A percentile compares a stretch with the other conserved stretches of the same genome.
Conservation (phyloP, 805 yeast genomes). For the Yamadazyma takamatsuzukensis region DNA sequence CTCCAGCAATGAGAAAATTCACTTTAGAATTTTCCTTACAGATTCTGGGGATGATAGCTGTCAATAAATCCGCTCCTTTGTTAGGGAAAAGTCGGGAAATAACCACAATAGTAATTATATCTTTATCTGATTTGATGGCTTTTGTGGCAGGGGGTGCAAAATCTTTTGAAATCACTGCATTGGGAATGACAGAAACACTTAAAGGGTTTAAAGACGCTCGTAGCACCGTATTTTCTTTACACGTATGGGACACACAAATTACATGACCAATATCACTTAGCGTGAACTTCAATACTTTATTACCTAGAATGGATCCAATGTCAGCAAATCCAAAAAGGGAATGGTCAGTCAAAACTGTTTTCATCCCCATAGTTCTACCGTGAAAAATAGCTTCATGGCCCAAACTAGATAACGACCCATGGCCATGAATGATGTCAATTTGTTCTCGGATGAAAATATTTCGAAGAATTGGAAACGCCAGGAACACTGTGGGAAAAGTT, state of each 20-base stretch:
- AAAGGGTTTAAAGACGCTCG: conserved; percentile 80
- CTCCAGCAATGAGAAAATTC: conserved; percentile 87
- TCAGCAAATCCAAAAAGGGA: conserved; percentile 93
- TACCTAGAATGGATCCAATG: conserved; percentile 77
- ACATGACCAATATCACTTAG: conserved; percentile 85
- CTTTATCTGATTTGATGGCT: conserved; percentile 3
- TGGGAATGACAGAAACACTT: conserved; percentile 86
- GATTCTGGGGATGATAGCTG: conserved; percentile 79
- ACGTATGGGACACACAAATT: conserved; percentile 94
- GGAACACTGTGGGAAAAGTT: conserved; percentile 85
- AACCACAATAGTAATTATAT: conserved; percentile 72
- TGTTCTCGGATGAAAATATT: conserved; percentile 81
- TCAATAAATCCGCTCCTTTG: conserved; percentile 88
- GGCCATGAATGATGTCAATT: conserved; percentile 91
- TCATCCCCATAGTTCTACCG: conserved; percentile 87
- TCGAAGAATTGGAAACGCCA: conserved; percentile 80
- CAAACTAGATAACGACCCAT: conserved; percentile 81
- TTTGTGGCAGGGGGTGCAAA: conserved; percentile 34
- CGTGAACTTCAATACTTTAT: conserved; percentile 80
- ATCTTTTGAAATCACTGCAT: conserved; percentile 85
- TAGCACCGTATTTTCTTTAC: conserved; percentile 92
- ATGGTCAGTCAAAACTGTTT: conserved; percentile 93
- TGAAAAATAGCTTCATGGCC: conserved; percentile 92
- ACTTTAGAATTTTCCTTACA: conserved; percentile 63
- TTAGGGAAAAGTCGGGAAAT: conserved; percentile 92